Base-by-base conservation (phyloP, 805 yeast species). In the Pichia scutulata region DNA sequence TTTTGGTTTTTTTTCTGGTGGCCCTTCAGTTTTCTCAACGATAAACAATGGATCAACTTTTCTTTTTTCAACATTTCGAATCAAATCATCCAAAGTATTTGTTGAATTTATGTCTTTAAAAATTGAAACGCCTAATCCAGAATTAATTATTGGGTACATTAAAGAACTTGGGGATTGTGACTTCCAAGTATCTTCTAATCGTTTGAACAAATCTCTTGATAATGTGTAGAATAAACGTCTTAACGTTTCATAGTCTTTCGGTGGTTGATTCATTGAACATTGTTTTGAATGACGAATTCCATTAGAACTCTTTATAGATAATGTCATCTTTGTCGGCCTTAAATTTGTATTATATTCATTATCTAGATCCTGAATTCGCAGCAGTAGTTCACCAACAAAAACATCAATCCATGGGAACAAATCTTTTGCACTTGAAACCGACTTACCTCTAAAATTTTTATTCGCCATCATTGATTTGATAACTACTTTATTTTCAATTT, bases 401-500 rank as follows among this genome's bases (percentile, higher is more conserved):
- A 92, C 95, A 39, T 74, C 79, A 8, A 92, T 68, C 99, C 99
- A 92, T 21, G 80, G 81, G 5, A 70, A 55, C 22, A 86, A 78
- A 57, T 87, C 96, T 2, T 69, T 70, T 7, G 74, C 54, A 2
- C 73, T 71, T 3, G 65, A 66, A 2, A 90, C 80, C 0, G 80
- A 70, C 12, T 72, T 71, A 0, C 78, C 76, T 45, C 82, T 67
- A 64, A 92, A 83, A 61, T 89, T 88, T 62, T 93, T 93, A 45
- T 82, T 82, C 0, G 97, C 84, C 67, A 82, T 82, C 98, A 93
- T 92, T 0, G 95, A 82, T 62, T 89, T 88, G 9, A 86, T 73
- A 24, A 81, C 80, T 0, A 81, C 76, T 44, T 85, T 72, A 13
- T 77, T 71, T 9, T 73, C 72, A 6, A 93, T 68, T 22, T 81